These are phyloP conservation scores for Cephalotrichum gorgonifer DNA, from an alignment of 2,329 filamentous ascomycete genomes.

Conservation along the genomic window DNA sequence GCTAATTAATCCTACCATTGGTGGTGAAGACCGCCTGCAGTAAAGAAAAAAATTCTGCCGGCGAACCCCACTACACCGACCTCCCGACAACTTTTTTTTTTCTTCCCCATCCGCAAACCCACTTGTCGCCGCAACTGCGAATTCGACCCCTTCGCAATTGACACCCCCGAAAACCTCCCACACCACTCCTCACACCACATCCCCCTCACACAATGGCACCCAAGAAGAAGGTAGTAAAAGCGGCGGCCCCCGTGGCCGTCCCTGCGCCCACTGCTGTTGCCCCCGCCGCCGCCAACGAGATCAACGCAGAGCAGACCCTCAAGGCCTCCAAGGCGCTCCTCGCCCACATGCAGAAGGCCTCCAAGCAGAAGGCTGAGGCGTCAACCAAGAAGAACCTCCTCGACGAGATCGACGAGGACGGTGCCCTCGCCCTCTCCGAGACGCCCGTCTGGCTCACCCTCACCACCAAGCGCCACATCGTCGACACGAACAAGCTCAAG, in stretches of 20 bases:
- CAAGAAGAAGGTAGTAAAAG: conserved; percentile 22
- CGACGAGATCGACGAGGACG: conserved; percentile 27
- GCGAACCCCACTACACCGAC: conserved; percentile 6
- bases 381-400: conserved; percentile 47
- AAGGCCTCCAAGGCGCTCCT: conserved; percentile 55
- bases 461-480: conserved; percentile 55
- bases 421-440: conserved; percentile 23
- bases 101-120: background rate
- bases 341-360: conserved; percentile 48
- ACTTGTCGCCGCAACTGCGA: too few species aligned
- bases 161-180: background rate
- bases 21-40: background rate
- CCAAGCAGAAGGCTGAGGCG: conserved; percentile 33
- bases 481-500: conserved; percentile 69
- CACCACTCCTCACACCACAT: background rate
- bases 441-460: conserved; percentile 52
- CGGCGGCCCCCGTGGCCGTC: background rate
- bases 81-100: conserved; percentile 4
- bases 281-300: conserved; percentile 19
- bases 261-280: background rate
- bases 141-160: background rate
- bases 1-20: background rate
- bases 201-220: conserved; percentile 23
- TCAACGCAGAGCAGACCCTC: conserved; percentile 40
- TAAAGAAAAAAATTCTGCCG: conserved; percentile 3